Evolutionary conservation across 345 rosid species (phyloP).

Genomic region (Durio zibethinus): DNA sequence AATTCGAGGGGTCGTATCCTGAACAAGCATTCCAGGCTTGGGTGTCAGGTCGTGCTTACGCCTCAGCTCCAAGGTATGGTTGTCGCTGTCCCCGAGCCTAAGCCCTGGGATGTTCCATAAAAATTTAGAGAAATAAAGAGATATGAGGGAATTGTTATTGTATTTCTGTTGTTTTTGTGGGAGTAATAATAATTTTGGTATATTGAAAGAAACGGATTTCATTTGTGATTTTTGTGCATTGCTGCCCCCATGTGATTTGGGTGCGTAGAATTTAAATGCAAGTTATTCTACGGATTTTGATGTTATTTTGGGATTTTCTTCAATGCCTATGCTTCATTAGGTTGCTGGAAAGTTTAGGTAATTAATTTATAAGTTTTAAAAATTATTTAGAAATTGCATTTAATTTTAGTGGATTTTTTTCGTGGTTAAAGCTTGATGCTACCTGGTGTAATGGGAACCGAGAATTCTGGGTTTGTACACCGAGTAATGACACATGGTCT

Average conservation of each 20-base stretch:
- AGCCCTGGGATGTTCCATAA: conserved; percentile 97
- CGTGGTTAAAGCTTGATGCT: neutral
- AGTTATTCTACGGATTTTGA: conserved; percentile 1
- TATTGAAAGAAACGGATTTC: neutral
- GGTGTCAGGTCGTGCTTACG: conserved; percentile 84
- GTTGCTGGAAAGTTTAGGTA: neutral
- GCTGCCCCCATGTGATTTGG: neutral
- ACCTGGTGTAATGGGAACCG: neutral
- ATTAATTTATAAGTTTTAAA: neutral
- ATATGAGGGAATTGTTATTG: neutral
- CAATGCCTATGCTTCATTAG: neutral
- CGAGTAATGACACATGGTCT: too few relatives aligned
- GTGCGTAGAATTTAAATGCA: conserved; percentile 10
- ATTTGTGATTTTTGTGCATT: conserved; percentile 1
- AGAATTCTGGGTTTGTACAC: neutral
- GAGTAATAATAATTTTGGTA: conserved; percentile 1
- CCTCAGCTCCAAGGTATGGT: conserved; percentile 94
- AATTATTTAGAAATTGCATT: neutral
- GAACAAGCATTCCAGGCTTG: conserved; percentile 86
- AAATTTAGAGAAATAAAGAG: neutral
- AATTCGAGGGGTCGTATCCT: conserved; percentile 79
- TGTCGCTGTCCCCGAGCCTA: conserved; percentile 93
- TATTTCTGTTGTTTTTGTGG: conserved; percentile 15
- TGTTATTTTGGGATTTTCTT: neutral
- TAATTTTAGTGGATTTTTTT: neutral